A percentile compares a stretch with the other conserved stretches of the same genome.
Evolutionary conservation across 2,329 filamentous ascomycete genomes (phyloP).

Genomic region (Ophiostoma pallidulum): DNA sequence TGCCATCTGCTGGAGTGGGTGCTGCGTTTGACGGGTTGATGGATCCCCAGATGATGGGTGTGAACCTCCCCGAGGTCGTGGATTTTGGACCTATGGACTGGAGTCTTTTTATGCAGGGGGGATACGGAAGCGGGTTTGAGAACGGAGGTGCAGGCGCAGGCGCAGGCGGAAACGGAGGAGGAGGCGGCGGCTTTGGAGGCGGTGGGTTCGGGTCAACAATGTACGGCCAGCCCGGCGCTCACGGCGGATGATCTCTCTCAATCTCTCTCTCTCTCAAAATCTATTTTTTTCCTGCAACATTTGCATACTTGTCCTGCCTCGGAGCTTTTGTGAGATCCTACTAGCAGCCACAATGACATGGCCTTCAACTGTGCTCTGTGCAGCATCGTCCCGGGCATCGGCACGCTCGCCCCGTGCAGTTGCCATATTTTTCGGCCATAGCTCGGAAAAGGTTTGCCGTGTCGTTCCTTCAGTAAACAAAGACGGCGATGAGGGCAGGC

Average conservation of each 20-base stretch:
- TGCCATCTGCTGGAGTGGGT: too few relatives aligned
- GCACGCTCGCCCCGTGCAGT: too few relatives aligned
- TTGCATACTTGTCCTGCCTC: too few relatives aligned
- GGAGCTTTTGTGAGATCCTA: too few relatives aligned
- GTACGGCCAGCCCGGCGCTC: constrained; percentile 18
- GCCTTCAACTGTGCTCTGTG: too few relatives aligned
- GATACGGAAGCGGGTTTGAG: constrained; percentile 19
- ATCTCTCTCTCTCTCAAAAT: background rate
- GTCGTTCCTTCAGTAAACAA: too few relatives aligned
- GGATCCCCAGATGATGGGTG: constrained; percentile 17
- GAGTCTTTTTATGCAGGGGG: constrained; percentile 35
- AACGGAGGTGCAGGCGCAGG: background rate
- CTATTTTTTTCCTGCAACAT: background rate
- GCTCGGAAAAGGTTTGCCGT: too few relatives aligned
- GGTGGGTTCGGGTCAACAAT: constrained; percentile 5
- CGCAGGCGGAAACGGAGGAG: background rate
- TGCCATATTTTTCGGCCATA: too few relatives aligned
- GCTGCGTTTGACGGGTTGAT: constrained; percentile 8
- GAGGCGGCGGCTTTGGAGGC: constrained; percentile 15
- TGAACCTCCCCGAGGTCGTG: constrained; percentile 16
- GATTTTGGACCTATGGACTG: constrained; percentile 37
- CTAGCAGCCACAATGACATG: too few relatives aligned
- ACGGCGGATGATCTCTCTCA: background rate
- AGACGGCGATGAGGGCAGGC: too few relatives aligned
- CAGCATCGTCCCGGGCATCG: too few relatives aligned